Conservation (phyloP, 169 alveolate genomes). For the Plasmodium knowlesi region DNA sequence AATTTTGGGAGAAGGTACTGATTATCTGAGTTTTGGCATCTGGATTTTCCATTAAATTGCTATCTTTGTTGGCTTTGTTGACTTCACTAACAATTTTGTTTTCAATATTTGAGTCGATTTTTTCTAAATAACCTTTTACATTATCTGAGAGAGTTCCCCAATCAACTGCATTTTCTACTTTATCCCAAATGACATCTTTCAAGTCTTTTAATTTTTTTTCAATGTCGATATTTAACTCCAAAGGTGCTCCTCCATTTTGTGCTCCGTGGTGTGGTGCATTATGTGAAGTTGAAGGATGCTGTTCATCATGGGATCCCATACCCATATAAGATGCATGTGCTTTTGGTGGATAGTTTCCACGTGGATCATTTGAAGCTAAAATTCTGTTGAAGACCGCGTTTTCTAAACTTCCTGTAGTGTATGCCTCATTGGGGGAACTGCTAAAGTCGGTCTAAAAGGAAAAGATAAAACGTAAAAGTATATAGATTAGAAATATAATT, state of each 20-base stretch:
- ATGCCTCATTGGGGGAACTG: neutral
- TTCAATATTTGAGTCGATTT: conserved; percentile 11
- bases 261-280: neutral
- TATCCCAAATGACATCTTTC: conserved; percentile 15
- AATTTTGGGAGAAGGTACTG: neutral
- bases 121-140: conserved; percentile 4
- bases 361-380: neutral
- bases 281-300: neutral
- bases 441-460: neutral
- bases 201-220: conserved; percentile 20
- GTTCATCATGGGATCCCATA: neutral
- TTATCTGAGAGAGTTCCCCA: conserved; percentile 10
- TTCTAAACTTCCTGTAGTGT: neutral
- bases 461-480: neutral
- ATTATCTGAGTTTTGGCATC: neutral
- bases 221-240: neutral
- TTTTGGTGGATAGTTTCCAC: neutral
- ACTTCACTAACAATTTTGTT: conserved; percentile 9
- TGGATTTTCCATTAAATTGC: neutral
- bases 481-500: too few relatives aligned
- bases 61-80: neutral
- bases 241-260: neutral
- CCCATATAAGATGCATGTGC: neutral
- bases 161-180: conserved; percentile 25
- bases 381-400: neutral